A percentile compares a stretch with the other conserved stretches of the same genome.
Evolutionary conservation across 768 basidiomycete species (phyloP).

Genomic region (Glaciozyma martinii): DNA sequence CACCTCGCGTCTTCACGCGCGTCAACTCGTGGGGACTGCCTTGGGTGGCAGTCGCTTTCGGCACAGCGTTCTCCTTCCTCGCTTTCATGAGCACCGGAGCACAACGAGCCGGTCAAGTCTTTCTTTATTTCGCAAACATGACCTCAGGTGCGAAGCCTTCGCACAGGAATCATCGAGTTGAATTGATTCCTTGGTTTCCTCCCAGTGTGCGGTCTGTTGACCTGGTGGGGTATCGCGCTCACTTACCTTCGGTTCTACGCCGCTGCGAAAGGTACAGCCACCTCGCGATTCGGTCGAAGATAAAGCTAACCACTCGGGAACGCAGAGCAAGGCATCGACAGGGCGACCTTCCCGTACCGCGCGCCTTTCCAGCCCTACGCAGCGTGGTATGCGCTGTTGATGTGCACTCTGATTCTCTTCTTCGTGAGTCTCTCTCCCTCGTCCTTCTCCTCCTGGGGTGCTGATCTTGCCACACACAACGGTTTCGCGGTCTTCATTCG

Average conservation of each 20-base stretch:
- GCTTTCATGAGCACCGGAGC: slow-evolving; percentile 32
- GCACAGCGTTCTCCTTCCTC: slow-evolving; percentile 35
- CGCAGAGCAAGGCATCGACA: slow-evolving; percentile 44
- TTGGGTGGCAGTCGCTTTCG: slow-evolving; percentile 36
- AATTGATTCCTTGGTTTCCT: not conserved
- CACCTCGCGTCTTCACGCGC: slow-evolving; percentile 39
- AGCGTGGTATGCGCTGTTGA: not conserved
- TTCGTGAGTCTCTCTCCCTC: slow-evolving; percentile 48
- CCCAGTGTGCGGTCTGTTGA: slow-evolving; percentile 16
- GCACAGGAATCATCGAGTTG: slow-evolving; percentile 11
- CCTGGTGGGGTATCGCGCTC: slow-evolving; percentile 12
- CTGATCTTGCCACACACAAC: too few species aligned
- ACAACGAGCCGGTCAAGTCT: slow-evolving; percentile 37
- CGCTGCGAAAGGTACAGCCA: too few species aligned
- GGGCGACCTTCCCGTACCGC: slow-evolving; percentile 41
- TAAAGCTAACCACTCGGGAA: too few species aligned
- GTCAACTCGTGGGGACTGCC: slow-evolving; percentile 41
- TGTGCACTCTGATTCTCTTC: too few species aligned
- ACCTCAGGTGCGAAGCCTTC: slow-evolving; percentile 20
- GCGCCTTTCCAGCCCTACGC: slow-evolving; percentile 47
- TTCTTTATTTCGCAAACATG: slow-evolving; percentile 34
- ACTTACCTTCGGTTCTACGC: slow-evolving; percentile 38
- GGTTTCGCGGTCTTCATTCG: too few species aligned
- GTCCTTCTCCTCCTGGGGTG: slow-evolving; percentile 67
- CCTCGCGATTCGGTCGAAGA: too few species aligned